phyloP scores from a whole-genome alignment of 805 yeast genomes.

The Pichia californica region DNA sequence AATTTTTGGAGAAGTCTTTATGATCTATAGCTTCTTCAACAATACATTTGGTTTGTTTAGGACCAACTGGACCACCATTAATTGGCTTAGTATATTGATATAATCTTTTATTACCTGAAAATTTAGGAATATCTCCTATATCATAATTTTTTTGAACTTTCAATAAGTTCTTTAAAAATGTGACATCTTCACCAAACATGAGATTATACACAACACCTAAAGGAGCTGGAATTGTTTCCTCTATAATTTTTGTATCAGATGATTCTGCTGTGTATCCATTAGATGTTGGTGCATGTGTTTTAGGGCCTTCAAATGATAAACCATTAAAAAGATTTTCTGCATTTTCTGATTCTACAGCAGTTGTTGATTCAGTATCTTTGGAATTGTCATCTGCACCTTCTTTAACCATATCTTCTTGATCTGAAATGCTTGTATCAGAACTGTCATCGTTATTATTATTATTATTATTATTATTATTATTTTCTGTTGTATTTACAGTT shows the following conservation, averaged over 20 bases:
- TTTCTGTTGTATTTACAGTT: slow-evolving; percentile 20
- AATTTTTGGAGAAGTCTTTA: slow-evolving; percentile 40
- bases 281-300: slow-evolving; percentile 30
- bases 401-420: slow-evolving; percentile 27
- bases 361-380: slow-evolving; percentile 4
- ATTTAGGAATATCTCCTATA: slow-evolving; percentile 43
- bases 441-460: slow-evolving; percentile 18
- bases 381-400: slow-evolving; percentile 20
- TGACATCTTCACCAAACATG: slow-evolving; percentile 56
- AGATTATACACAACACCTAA: slow-evolving; percentile 52
- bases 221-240: slow-evolving; percentile 49
- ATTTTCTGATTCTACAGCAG: slow-evolving; percentile 13
- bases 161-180: slow-evolving; percentile 38
- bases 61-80: slow-evolving; percentile 63
- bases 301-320: slow-evolving; percentile 34
- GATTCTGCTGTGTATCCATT: slow-evolving; percentile 36
- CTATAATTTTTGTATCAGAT: slow-evolving; percentile 50
- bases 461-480: slow-evolving; percentile 18
- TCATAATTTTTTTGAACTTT: slow-evolving; percentile 60
- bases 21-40: slow-evolving; percentile 55
- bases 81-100: slow-evolving; percentile 61
- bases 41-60: slow-evolving; percentile 64
- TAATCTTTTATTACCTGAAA: slow-evolving; percentile 33
- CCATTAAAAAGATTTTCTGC: slow-evolving; percentile 30
- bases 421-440: slow-evolving; percentile 25